phyloP scores from a whole-genome alignment of 202 grass and related monocot genomes.

The Brachypodium distachyon region DNA sequence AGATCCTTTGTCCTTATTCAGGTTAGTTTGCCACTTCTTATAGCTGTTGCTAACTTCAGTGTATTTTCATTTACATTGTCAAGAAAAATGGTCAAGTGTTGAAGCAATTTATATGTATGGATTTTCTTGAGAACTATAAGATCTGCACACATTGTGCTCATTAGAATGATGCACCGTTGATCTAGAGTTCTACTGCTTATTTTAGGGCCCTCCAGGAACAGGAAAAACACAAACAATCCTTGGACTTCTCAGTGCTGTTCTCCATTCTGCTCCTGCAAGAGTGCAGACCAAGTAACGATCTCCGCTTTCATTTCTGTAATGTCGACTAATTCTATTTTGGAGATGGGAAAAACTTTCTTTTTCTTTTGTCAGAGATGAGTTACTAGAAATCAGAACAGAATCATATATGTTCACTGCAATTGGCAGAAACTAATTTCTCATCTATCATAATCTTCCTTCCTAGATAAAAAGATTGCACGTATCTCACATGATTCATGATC shows the following conservation, averaged over 20 bases:
- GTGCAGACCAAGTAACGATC: conserved; percentile 64
- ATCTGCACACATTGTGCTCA: not conserved
- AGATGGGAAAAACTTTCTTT: not conserved
- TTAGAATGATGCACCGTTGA: not conserved
- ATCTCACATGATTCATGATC: conserved; percentile 13
- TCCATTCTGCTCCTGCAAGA: conserved; percentile 94
- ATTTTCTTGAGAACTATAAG: not conserved
- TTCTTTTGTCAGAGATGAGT: conserved; percentile 4
- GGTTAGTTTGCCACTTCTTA: conserved; percentile 31
- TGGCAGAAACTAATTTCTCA: not conserved
- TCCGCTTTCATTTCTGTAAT: conserved; percentile 17
- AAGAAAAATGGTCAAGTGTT: conserved; percentile 1
- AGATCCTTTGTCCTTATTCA: conserved; percentile 98
- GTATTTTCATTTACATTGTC: not conserved
- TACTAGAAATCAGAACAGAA: conserved; percentile 9
- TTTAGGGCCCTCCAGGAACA: conserved; percentile 90
- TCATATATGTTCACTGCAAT: not conserved
- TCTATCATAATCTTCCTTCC: not conserved
- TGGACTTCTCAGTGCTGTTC: conserved; percentile 95
- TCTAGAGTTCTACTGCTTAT: conserved; percentile 11
- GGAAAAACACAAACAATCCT: conserved; percentile 99
- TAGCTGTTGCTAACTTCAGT: not conserved
- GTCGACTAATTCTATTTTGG: not conserved
- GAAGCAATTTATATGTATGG: not conserved
- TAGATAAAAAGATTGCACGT: not conserved